Conservation (phyloP, 2,329 filamentous ascomycete genomes). For the Aspergillus fijiensis region DNA sequence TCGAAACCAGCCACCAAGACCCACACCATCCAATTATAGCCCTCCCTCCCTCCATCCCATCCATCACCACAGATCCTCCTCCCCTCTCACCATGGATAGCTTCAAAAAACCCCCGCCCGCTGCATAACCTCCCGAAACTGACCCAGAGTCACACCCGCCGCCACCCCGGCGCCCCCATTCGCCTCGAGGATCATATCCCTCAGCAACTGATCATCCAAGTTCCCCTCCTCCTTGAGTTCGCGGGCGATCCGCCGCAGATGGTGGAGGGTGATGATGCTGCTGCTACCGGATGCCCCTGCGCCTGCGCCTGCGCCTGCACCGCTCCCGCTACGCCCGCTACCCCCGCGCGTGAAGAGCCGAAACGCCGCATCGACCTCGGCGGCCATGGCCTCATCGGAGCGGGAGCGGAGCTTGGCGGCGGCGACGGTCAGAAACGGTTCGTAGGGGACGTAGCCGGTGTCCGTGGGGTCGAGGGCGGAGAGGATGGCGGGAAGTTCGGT, state of each 20-base stretch:
- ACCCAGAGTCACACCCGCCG: conserved; percentile 68
- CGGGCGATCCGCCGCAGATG: conserved; percentile 77
- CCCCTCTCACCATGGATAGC: background rate
- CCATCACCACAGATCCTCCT: background rate
- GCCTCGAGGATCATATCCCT: conserved; percentile 95
- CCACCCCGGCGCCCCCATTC: conserved; percentile 74
- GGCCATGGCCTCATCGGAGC: conserved; percentile 54
- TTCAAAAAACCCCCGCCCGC: conserved; percentile 75
- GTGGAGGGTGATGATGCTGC: conserved; percentile 70
- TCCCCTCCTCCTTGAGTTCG: conserved; percentile 71
- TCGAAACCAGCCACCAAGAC: too few species aligned
- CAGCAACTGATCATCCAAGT: conserved; percentile 74
- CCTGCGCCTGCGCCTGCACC: too few species aligned
- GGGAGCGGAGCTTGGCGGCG: conserved; percentile 74
- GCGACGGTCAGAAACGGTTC: conserved; percentile 82
- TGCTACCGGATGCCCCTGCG: conserved; percentile 8
- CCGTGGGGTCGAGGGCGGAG: conserved; percentile 78
- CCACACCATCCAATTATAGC: too few species aligned
- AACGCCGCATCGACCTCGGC: conserved; percentile 81
- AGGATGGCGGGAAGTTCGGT: conserved; percentile 74
- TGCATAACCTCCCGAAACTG: conserved; percentile 88
- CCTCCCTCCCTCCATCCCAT: too few species aligned
- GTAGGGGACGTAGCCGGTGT: conserved; percentile 75
- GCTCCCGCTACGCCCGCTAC: too few species aligned
- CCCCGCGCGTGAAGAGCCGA: conserved; percentile 66